A percentile compares a stretch with the other conserved stretches of the same genome.
phyloP scores from a whole-genome alignment of 108 stramenopile genomes.

The Licmophora abbreviata region DNA sequence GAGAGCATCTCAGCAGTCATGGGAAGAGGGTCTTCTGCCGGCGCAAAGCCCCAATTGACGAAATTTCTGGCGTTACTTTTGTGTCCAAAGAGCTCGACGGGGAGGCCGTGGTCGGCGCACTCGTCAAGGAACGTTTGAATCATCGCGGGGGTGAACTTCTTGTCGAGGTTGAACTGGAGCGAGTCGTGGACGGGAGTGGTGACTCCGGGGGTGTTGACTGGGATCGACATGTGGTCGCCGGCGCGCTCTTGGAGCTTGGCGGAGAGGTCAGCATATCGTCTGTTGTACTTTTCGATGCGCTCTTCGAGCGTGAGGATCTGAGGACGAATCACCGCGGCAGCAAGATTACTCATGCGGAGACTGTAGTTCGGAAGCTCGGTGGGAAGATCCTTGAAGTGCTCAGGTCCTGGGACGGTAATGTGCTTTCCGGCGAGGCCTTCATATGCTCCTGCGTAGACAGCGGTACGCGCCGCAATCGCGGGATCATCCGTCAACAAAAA shows the following conservation, averaged over 20 bases:
- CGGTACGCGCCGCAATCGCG: conserved; percentile 61
- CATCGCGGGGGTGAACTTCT: conserved; percentile 56
- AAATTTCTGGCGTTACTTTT: conserved; percentile 84
- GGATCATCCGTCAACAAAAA: conserved; percentile 77
- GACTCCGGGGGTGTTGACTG: conserved; percentile 61
- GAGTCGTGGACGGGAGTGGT: conserved; percentile 77
- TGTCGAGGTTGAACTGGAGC: conserved; percentile 73
- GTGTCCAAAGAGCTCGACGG: conserved; percentile 84
- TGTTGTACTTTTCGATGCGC: conserved; percentile 74
- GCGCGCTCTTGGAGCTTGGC: conserved; percentile 37
- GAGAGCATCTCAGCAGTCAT: conserved; percentile 75
- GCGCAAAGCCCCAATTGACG: conserved; percentile 87
- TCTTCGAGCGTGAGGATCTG: conserved; percentile 72
- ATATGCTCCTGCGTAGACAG: conserved; percentile 83
- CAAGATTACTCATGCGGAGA: conserved; percentile 71
- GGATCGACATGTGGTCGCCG: conserved; percentile 64
- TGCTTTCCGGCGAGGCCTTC: conserved; percentile 71
- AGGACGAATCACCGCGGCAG: conserved; percentile 72
- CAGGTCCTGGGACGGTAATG: conserved; percentile 55
- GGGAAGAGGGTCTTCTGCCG: conserved; percentile 72
- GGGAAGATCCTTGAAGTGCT: conserved; percentile 44
- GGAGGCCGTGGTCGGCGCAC: conserved; percentile 66
- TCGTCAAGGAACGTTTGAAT: conserved; percentile 64
- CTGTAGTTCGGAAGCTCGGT: conserved; percentile 72
- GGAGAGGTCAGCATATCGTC: conserved; percentile 46